phyloP scores from a whole-genome alignment of 768 basidiomycete species.

The Rhodotorula taiwanensis region DNA sequence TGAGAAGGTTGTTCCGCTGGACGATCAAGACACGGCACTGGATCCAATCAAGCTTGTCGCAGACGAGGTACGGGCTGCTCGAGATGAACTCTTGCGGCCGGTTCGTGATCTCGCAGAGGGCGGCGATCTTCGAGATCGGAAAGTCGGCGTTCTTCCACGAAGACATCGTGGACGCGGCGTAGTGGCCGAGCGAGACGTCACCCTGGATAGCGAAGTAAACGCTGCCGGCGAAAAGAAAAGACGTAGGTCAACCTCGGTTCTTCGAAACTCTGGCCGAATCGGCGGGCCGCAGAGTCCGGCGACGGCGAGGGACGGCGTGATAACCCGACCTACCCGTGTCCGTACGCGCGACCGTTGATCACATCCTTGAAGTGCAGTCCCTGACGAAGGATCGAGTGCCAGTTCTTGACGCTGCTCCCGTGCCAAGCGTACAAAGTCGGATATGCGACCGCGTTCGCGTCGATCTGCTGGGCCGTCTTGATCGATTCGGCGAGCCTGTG shows the following conservation, averaged over 20 bases:
- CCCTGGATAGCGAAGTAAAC: constrained; percentile 47
- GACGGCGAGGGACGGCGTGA: background rate
- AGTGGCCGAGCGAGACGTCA: constrained; percentile 11
- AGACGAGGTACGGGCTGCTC: constrained; percentile 53
- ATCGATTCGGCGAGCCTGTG: constrained; percentile 56
- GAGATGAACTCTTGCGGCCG: constrained; percentile 55
- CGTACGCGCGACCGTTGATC: constrained; percentile 58
- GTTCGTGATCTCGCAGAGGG: constrained; percentile 63
- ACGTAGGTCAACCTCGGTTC: no score
- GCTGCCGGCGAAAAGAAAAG: no score
- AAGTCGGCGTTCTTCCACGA: constrained; percentile 53
- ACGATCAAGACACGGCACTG: constrained; percentile 61
- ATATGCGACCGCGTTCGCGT: constrained; percentile 50
- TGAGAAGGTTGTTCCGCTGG: constrained; percentile 41
- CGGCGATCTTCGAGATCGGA: constrained; percentile 52
- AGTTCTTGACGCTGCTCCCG: constrained; percentile 50
- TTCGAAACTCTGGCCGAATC: background rate
- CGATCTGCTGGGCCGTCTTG: constrained; percentile 45
- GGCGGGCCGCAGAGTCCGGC: background rate
- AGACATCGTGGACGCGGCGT: constrained; percentile 41
- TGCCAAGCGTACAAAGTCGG: constrained; percentile 56
- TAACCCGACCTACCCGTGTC: constrained; percentile 53
- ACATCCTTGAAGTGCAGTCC: constrained; percentile 60
- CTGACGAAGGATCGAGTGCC: constrained; percentile 59
- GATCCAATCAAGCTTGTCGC: constrained; percentile 63